Evolutionary conservation across 192 early-diverging fungal species (phyloP), one percentile per base, ranked within the genome.

Genomic region (Cetraspora pellucida): DNA sequence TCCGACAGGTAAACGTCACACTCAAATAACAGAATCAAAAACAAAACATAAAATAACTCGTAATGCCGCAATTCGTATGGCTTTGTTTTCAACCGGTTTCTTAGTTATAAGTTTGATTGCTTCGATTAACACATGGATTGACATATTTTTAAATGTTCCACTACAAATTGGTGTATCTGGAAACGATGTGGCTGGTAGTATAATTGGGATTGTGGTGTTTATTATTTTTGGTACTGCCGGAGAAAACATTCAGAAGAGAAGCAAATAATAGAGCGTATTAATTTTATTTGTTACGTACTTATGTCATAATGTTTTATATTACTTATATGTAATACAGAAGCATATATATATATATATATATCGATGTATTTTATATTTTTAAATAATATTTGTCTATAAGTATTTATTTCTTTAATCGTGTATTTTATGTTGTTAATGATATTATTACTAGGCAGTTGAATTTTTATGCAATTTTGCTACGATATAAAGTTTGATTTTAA

Each of bases 241-340:
- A 16, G n/a, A 55, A 84, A 77, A 14, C 84, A 75, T 31, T 81
- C 88, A 14, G 91, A 84, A 7, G n/a, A n/a, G n/a, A n/a, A n/a
- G n/a, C n/a, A n/a, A n/a, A n/a, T n/a, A n/a, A n/a, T n/a, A n/a
- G n/a, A n/a, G n/a, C n/a, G n/a, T n/a, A n/a, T n/a, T n/a, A n/a
- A n/a, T n/a, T n/a, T n/a, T n/a, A n/a, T n/a, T n/a, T n/a, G n/a
- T n/a, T n/a, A n/a, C n/a, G n/a, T n/a, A n/a, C n/a, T n/a, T n/a
- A n/a, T n/a, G n/a, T n/a, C n/a, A n/a, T n/a, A n/a, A n/a, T n/a
- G n/a, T n/a, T n/a, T n/a, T n/a, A n/a, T n/a, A n/a, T n/a, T n/a
- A n/a, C n/a, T n/a, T n/a, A n/a, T n/a, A n/a, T n/a, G n/a, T n/a
- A n/a, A n/a, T n/a, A n/a, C n/a, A n/a, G n/a, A n/a, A n/a, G n/a